Evolutionary conservation across 768 basidiomycete species (phyloP).

Genomic region (Chiua virens): DNA sequence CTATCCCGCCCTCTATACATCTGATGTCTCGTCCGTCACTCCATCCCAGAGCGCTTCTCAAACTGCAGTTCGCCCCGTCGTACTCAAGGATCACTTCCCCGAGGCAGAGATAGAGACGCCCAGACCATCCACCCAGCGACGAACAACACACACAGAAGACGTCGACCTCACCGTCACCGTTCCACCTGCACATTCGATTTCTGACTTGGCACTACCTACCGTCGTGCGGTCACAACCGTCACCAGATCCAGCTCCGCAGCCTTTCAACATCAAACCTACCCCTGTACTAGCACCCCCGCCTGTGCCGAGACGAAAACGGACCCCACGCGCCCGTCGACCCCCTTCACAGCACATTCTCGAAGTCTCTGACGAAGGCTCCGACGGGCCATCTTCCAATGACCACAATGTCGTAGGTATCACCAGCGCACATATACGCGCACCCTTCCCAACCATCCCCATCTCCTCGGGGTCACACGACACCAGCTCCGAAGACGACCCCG

Average conservation of each 20-base stretch:
- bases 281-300: background rate
- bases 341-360: slow-evolving; percentile 28
- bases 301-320: slow-evolving; percentile 1
- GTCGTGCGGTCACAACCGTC: slow-evolving; percentile 8
- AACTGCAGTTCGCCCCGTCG: slow-evolving; percentile 19
- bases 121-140: background rate
- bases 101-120: background rate
- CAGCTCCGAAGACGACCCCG: slow-evolving; percentile 18
- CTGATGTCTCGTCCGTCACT: slow-evolving; percentile 63
- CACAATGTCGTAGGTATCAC: background rate
- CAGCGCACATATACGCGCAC: no score
- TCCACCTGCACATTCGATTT: slow-evolving; percentile 28
- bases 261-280: no score
- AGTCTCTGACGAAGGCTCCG: slow-evolving; percentile 21
- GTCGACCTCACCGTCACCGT: slow-evolving; percentile 17
- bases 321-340: slow-evolving; percentile 13
- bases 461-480: slow-evolving; percentile 6
- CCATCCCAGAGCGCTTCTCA: slow-evolving; percentile 82
- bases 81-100: slow-evolving; percentile 1
- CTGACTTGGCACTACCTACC: slow-evolving; percentile 29
- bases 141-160: background rate
- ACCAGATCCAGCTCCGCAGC: background rate
- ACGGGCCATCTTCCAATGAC: background rate
- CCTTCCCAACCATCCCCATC: background rate
- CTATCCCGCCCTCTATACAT: no score